Conservation (phyloP, 2,329 filamentous ascomycete genomes). For the Pseudopyrenochaeta lycopersici region DNA sequence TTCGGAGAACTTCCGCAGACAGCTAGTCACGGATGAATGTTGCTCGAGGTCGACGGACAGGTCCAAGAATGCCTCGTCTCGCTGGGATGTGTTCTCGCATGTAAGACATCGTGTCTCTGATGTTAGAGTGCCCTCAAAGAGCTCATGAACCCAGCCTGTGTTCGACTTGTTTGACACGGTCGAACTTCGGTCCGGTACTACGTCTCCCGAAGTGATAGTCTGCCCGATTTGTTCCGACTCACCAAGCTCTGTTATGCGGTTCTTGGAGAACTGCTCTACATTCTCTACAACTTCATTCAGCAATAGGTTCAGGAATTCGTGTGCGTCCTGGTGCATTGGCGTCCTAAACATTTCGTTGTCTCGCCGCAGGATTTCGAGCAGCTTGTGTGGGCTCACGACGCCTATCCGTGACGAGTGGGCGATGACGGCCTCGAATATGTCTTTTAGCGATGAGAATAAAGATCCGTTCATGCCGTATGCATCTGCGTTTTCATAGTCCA, state of each 20-base stretch:
- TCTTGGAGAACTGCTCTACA: conserved; percentile 85
- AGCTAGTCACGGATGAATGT: conserved; percentile 95
- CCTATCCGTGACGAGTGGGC: conserved; percentile 83
- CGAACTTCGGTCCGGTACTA: conserved; percentile 30
- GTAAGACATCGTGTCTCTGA: conserved; percentile 97
- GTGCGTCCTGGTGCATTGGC: conserved; percentile 97
- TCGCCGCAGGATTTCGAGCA: conserved; percentile 90
- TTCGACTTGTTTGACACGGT: conserved; percentile 37
- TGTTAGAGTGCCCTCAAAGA: conserved; percentile 93
- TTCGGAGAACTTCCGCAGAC: conserved; percentile 92
- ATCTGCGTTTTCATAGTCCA: conserved; percentile 80
- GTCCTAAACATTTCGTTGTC: conserved; percentile 98
- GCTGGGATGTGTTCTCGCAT: conserved; percentile 92
- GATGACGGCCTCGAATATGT: conserved; percentile 92
- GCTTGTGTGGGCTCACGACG: conserved; percentile 89
- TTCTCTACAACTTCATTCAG: conserved; percentile 96
- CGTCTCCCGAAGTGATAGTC: conserved; percentile 24
- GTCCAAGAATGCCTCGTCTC: conserved; percentile 95
- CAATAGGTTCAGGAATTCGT: conserved; percentile 93
- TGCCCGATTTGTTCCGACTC: conserved; percentile 36
- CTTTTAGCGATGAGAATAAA: conserved; percentile 92
- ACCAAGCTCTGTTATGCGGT: conserved; percentile 56
- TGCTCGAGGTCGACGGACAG: conserved; percentile 95
- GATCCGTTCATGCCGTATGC: conserved; percentile 94
- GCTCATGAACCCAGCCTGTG: conserved; percentile 88